phyloP scores from a whole-genome alignment of 2,329 filamentous ascomycete species.

The Fusarium sp. region DNA sequence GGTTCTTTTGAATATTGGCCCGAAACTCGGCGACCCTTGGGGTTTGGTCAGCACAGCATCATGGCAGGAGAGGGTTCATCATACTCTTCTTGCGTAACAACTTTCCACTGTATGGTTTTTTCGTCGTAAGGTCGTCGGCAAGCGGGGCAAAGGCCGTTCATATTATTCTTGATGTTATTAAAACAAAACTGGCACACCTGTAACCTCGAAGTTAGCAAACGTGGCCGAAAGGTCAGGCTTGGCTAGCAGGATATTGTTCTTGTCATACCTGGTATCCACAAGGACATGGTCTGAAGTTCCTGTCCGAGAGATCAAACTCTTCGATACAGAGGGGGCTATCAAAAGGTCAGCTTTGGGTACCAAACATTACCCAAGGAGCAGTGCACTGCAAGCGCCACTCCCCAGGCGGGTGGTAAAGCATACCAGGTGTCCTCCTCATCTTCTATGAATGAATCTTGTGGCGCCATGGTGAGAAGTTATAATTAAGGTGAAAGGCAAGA shows the following conservation, averaged over 20 bases:
- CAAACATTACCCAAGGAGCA: constrained; percentile 39
- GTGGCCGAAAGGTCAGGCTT: constrained; percentile 29
- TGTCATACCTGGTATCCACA: constrained; percentile 93
- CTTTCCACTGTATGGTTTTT: constrained; percentile 96
- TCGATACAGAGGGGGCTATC: constrained; percentile 96
- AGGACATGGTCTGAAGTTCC: constrained; percentile 95
- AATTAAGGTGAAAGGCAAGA: constrained; percentile 38
- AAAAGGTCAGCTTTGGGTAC: constrained; percentile 39
- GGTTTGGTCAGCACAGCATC: constrained; percentile 36
- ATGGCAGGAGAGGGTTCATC: constrained; percentile 50
- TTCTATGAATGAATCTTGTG: constrained; percentile 77
- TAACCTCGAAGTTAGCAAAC: constrained; percentile 36
- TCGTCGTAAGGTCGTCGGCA: constrained; percentile 96
- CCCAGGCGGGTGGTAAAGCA: constrained; percentile 42
- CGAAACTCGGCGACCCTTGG: constrained; percentile 78
- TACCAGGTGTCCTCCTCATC: constrained; percentile 79
- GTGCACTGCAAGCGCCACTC: constrained; percentile 23
- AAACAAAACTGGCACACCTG: constrained; percentile 99
- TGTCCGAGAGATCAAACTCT: constrained; percentile 97
- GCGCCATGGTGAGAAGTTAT: constrained; percentile 65
- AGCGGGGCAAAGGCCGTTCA: constrained; percentile 97
- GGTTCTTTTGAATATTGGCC: constrained; percentile 85
- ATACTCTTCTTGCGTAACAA: constrained; percentile 94
- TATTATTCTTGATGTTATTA: constrained; percentile 98
- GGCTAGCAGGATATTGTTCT: not conserved